Conservation (phyloP, 768 basidiomycete species). For the Flagelloscypha sp. region DNA sequence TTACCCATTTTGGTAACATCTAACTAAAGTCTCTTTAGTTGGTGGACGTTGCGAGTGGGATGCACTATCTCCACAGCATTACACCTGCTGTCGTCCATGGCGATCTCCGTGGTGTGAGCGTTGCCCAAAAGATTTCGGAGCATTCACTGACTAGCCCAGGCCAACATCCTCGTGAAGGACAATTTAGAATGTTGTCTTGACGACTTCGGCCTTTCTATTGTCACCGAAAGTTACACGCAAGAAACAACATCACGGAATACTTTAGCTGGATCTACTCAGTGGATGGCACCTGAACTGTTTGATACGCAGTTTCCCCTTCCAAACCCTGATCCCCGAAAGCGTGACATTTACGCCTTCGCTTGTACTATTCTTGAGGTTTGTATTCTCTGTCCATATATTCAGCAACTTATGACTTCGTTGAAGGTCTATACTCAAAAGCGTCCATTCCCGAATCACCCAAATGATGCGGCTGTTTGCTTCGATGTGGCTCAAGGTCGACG, state of each 20-base stretch:
- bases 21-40: slow-evolving; percentile 15
- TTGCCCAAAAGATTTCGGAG: background rate
- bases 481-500: slow-evolving; percentile 6
- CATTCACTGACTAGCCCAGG: slow-evolving; percentile 8
- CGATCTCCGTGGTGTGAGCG: slow-evolving; percentile 15
- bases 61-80: slow-evolving; percentile 25
- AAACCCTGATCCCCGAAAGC: too few species aligned
- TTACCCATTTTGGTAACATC: background rate
- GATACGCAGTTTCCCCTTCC: background rate
- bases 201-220: slow-evolving; percentile 18
- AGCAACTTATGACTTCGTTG: background rate
- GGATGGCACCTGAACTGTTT: slow-evolving; percentile 12
- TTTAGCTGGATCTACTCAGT: slow-evolving; percentile 7
- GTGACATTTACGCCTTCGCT: slow-evolving; percentile 11
- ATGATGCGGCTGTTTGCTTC: slow-evolving; percentile 4
- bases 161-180: slow-evolving; percentile 20
- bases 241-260: slow-evolving; percentile 1
- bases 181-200: slow-evolving; percentile 22
- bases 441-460: slow-evolving; percentile 5
- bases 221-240: slow-evolving; percentile 2
- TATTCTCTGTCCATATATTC: background rate
- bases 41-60: slow-evolving; percentile 25
- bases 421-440: slow-evolving; percentile 6
- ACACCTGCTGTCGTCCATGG: slow-evolving; percentile 14
- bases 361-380: slow-evolving; percentile 7